Percentiles rank a stretch among this genome's conserved stretches.
Conservation (phyloP, 768 basidiomycete species). For the Neoboletus brunneissimus region DNA sequence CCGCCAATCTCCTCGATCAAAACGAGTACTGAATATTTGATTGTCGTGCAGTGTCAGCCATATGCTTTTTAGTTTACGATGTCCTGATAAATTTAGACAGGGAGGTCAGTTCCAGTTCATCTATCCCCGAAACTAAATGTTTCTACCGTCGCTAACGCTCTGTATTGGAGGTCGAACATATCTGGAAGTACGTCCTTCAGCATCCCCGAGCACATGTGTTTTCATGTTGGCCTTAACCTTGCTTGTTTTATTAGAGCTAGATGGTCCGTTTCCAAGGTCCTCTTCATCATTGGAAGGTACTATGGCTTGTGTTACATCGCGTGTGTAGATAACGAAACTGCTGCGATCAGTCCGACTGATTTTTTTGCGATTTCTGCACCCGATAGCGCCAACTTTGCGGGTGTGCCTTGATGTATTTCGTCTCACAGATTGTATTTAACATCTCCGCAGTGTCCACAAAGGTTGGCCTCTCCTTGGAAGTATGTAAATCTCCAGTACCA, state of each 20-base stretch:
- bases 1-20: background rate
- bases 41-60: background rate
- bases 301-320: background rate
- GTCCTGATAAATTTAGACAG: slow-evolving; percentile 5
- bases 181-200: slow-evolving; percentile 1
- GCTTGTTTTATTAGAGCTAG: background rate
- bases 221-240: background rate
- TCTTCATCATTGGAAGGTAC: slow-evolving; percentile 7
- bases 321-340: background rate
- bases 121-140: background rate
- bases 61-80: background rate
- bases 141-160: background rate
- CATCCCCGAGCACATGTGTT: background rate
- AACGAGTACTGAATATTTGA: too few species aligned
- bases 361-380: background rate
- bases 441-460: background rate
- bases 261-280: background rate
- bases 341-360: background rate
- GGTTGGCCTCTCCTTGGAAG: background rate
- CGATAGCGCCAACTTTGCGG: background rate
- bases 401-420: background rate
- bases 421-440: background rate
- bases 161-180: background rate
- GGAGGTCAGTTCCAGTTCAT: slow-evolving; percentile 1
- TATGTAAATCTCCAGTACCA: background rate